These are phyloP conservation scores for Tetracentron sinense DNA, from an alignment of 164 flowering plant species.

Conservation along the genomic window DNA sequence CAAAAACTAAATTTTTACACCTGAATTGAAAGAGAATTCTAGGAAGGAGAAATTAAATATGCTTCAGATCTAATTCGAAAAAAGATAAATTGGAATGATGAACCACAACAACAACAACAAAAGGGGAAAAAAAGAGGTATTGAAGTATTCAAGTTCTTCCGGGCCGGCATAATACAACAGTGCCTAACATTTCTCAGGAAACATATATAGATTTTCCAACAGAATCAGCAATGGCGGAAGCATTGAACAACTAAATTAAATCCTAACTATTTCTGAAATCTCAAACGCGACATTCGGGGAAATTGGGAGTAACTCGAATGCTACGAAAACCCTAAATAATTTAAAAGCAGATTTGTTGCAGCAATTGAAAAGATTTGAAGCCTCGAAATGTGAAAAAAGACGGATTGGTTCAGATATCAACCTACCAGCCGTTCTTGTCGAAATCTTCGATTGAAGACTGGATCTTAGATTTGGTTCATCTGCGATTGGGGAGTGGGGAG, in stretches of 20 bases:
- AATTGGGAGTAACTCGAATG: slow-evolving; percentile 3
- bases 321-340: neutral
- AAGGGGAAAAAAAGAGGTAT: neutral
- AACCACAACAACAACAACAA: too few relatives aligned
- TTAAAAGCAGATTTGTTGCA: neutral
- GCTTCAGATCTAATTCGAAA: slow-evolving; percentile 7
- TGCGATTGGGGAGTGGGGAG: too few relatives aligned
- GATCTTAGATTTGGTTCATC: slow-evolving; percentile 12
- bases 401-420: slow-evolving; percentile 11
- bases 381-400: neutral
- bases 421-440: slow-evolving; percentile 2
- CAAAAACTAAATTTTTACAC: neutral
- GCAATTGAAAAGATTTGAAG: neutral
- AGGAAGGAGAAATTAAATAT: too few relatives aligned
- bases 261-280: neutral
- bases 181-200: neutral
- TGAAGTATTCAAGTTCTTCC: neutral
- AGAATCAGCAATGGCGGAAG: neutral
- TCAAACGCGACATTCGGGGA: neutral
- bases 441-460: slow-evolving; percentile 9
- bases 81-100: neutral
- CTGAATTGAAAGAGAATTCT: neutral
- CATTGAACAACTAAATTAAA: slow-evolving; percentile 4
- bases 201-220: neutral
- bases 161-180: neutral